These are phyloP conservation scores for Pachysolen tannophilus DNA, from an alignment of 805 yeast genomes.

Conservation along the genomic window DNA sequence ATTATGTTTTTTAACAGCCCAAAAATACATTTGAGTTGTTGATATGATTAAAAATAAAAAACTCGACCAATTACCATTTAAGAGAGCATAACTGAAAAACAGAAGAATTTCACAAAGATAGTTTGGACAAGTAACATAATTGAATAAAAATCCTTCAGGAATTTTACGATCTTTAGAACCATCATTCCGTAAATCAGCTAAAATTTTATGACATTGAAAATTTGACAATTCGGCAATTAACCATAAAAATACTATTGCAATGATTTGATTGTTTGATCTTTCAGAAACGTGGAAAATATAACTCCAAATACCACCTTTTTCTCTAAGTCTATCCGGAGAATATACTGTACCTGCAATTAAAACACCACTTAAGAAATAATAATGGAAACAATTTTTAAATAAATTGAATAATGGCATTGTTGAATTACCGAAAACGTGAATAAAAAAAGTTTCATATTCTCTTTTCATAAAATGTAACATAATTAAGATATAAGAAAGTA, in stretches of 20 bases:
- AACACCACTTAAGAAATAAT: constrained; percentile 84
- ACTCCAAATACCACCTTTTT: too few species aligned
- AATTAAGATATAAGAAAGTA: constrained; percentile 44
- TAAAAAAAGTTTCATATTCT: constrained; percentile 76
- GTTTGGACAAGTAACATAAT: constrained; percentile 82
- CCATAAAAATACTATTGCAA: constrained; percentile 36
- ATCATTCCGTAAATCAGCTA: constrained; percentile 49
- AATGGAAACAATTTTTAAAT: constrained; percentile 84
- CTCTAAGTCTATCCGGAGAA: constrained; percentile 12
- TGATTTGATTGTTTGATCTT: constrained; percentile 22
- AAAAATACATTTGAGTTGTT: constrained; percentile 74
- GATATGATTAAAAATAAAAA: constrained; percentile 65
- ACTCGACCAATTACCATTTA: constrained; percentile 74
- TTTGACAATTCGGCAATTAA: constrained; percentile 64
- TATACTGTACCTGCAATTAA: constrained; percentile 27
- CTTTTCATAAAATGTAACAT: constrained; percentile 79
- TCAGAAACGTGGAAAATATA: constrained; percentile 38
- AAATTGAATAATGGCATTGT: constrained; percentile 90
- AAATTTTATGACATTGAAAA: constrained; percentile 58
- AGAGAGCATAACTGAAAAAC: constrained; percentile 65
- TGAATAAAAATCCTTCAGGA: constrained; percentile 82
- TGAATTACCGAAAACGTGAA: constrained; percentile 78
- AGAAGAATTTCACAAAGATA: constrained; percentile 79
- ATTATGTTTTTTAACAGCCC: constrained; percentile 87
- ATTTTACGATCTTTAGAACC: constrained; percentile 55